These are phyloP conservation scores for Grigorovia yakushimaensis DNA, from an alignment of 805 yeast species.

Conservation along the genomic window DNA sequence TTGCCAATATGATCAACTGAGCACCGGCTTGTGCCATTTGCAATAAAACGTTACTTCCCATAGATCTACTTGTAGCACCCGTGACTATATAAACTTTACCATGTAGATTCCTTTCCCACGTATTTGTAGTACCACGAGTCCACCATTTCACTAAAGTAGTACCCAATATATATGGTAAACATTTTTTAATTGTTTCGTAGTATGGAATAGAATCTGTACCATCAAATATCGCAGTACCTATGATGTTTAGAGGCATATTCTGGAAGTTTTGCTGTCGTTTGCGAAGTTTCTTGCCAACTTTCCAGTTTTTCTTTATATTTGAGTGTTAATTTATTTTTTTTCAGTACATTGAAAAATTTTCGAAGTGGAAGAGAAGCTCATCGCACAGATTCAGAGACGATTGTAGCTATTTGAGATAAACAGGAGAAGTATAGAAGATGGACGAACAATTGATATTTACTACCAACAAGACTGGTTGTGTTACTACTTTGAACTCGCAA, in stretches of 20 bases:
- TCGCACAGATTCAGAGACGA: background rate
- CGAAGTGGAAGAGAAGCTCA: too few relatives aligned
- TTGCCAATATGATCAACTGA: constrained; percentile 64
- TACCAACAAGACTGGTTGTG: constrained; percentile 22
- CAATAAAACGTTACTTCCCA: constrained; percentile 67
- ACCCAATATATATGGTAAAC: constrained; percentile 45
- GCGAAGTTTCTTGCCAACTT: background rate
- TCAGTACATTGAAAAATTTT: background rate
- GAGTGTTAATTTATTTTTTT: background rate
- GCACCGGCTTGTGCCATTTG: constrained; percentile 81
- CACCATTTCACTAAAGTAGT: constrained; percentile 53
- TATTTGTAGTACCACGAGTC: constrained; percentile 69
- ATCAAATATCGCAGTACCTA: constrained; percentile 56
- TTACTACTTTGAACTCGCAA: constrained; percentile 21
- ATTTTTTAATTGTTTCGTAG: constrained; percentile 47
- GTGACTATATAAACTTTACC: constrained; percentile 77
- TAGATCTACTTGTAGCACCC: constrained; percentile 85
- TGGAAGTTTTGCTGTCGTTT: background rate
- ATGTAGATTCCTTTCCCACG: constrained; percentile 89
- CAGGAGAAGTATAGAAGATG: background rate
- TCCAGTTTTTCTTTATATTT: background rate
- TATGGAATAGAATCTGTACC: constrained; percentile 75
- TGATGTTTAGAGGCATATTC: constrained; percentile 77
- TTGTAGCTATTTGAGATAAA: background rate
- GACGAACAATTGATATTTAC: constrained; percentile 26